Evolutionary conservation across 192 early-diverging fungal genomes (phyloP), one percentile per base, ranked within the genome.

Genomic region (Thoreauomyces humboldtii): DNA sequence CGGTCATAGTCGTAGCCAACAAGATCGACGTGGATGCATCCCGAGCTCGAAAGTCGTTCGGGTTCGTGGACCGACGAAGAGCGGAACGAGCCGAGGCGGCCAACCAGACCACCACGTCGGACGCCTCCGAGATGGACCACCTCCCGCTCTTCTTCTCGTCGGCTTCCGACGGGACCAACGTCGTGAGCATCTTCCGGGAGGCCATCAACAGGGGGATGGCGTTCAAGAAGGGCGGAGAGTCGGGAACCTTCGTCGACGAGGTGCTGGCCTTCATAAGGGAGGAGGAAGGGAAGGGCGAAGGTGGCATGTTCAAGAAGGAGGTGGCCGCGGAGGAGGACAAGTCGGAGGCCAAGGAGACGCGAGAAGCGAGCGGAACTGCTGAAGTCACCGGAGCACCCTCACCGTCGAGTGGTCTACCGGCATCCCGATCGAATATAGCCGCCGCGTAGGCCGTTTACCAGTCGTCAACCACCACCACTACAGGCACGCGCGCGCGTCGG

Each of bases 1-100:
- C 83, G 9, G 63, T 86, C 15, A 66, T 86, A 14, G 71, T 84
- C 7, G 71, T 86, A 19, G 83, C 83, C n/a, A 86, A 86, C 69
- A 86, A 86, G 60, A 73, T 86, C 31, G 83, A 86, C 65, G 66
- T 75, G 38, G 79, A 86, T 52, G 79, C 78, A 12, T 64, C 68
- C 11, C 81, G 77, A n/a, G 81, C 81, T 2, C 61, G 59, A 29
- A 84, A 75, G 47, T 46, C 61, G 32, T 86, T 80, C 60, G 81
- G 67, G 19, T 86, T 86, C 59, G 61, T 83, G 75, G 65, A 58
- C 70, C 32, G 71, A 76, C 45, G 68, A 48, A 17, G 69, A 1
- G 59, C 61, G 55, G 54, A 60, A 46, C 59, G 59, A 34, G 21
- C 33, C 45, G 65, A 44, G 65, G 47, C 38, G 21, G 42, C 43